Percentiles rank a stretch among this genome's conserved stretches.
These are phyloP conservation scores for Nannizzia gypsea DNA, from an alignment of 2,329 filamentous ascomycete genomes.

Conservation along the genomic window DNA sequence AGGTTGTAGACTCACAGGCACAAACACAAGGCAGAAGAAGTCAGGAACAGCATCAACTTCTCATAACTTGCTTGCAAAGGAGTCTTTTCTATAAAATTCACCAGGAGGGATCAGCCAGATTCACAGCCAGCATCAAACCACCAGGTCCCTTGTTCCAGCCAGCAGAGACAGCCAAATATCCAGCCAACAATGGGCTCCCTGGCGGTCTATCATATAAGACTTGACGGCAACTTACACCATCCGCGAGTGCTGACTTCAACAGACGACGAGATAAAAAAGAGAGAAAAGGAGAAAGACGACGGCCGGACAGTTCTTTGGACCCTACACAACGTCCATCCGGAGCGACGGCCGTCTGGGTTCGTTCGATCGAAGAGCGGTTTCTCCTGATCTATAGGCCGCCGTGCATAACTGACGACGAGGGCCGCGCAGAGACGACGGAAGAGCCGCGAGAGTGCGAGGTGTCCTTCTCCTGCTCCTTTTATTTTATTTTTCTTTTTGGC, in stretches of 20 bases:
- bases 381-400: neutral
- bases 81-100: neutral
- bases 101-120: conserved; percentile 1
- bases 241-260: neutral
- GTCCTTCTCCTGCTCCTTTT: no score
- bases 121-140: neutral
- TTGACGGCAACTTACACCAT: conserved; percentile 4
- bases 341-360: neutral
- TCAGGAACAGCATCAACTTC: neutral
- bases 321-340: conserved; percentile 10
- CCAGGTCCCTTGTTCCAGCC: neutral
- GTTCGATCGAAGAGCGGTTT: neutral
- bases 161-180: neutral
- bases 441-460: neutral
- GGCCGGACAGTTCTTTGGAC: neutral
- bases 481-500: no score
- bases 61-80: neutral
- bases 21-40: neutral
- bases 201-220: neutral
- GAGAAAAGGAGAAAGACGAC: neutral
- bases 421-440: neutral
- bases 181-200: neutral
- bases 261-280: neutral
- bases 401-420: neutral
- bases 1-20: neutral